Evolutionary conservation across 2,329 filamentous ascomycete species (phyloP), one percentile per base, ranked within the genome.

Genomic region (Alternaria infectoria): DNA sequence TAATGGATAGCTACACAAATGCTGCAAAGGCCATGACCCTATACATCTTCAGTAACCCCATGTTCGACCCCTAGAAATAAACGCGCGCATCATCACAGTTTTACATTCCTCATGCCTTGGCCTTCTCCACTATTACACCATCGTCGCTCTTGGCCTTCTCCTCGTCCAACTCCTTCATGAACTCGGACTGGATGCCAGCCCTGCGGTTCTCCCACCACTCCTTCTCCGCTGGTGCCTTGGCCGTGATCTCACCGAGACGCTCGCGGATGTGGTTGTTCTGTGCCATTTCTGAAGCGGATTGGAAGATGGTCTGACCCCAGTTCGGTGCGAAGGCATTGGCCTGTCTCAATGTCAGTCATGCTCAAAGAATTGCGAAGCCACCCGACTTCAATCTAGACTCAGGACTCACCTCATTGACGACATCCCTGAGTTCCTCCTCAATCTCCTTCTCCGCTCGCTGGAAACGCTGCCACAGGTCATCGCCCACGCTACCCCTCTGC

Each of bases 251-350:
- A 50, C 90, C 87, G 19, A 97, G 86, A 54, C 90, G 88, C 69
- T 90, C 86, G 69, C 93, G 91, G 75, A 97, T 87, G 50, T 89
- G 83, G 45, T 88, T 87, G 82, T 97, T 97, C 76, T 93, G 91
- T 62, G 91, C 89, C 81, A 99, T 97, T 81, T 99, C 96, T 81
- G 97, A 97, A 59, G 96, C 96, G 49, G 92, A 94, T 81, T 99
- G 96, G 87, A 99, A 99, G 79, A 99, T 98, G 60, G 88, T 89
- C 77, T 96, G 90, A 65, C 96, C 96, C 96, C 96, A 99, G 80
- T 91, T 90, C 52, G 92, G 90, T 2, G 89, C 86, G 68, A 97
- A 91, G 19, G 92, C 93, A 79, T 98, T 98, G 74, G 96, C 96
- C 93, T 97, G 69, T 40, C 44, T 21, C 28, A 58, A 19, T 60